A percentile compares a stretch with the other conserved stretches of the same genome.
Conservation (phyloP, 345 rosid genomes). For the Limnanthes douglasii region DNA sequence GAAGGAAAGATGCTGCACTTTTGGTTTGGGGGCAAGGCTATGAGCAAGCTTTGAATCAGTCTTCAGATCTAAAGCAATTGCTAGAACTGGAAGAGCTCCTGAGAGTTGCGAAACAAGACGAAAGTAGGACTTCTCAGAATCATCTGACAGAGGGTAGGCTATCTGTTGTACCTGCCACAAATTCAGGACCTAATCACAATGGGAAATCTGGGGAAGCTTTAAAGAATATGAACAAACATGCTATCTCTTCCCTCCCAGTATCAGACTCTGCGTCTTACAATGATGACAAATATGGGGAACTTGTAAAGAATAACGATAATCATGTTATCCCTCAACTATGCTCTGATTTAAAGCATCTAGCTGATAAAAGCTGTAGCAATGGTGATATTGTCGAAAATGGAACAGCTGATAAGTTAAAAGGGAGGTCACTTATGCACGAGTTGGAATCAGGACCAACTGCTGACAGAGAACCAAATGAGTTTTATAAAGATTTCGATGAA, state of each 20-base stretch:
- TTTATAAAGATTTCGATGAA: constrained; percentile 7
- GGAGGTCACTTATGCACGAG: constrained; percentile 12
- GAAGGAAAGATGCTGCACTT: constrained; percentile 67
- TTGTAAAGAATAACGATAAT: too few species aligned
- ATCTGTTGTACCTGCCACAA: constrained; percentile 8
- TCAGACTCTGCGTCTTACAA: too few species aligned
- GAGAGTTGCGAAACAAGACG: constrained; percentile 32
- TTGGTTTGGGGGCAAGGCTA: constrained; percentile 71
- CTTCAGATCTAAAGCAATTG: constrained; percentile 81
- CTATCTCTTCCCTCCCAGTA: too few species aligned
- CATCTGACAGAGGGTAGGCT: constrained; percentile 11
- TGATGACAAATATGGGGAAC: too few species aligned
- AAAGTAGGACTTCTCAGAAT: constrained; percentile 12
- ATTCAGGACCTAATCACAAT: constrained; percentile 11
- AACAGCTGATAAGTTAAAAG: constrained; percentile 9
- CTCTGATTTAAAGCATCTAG: constrained; percentile 7
- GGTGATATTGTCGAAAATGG: constrained; percentile 9
- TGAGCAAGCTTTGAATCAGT: constrained; percentile 38
- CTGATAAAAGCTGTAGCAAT: constrained; percentile 7
- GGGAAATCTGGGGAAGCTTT: constrained; percentile 16
- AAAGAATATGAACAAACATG: constrained; percentile 13
- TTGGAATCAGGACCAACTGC: constrained; percentile 20
- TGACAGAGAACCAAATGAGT: constrained; percentile 23
- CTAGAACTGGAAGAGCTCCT: constrained; percentile 81
- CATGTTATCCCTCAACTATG: too few species aligned